Conservation (phyloP, 192 early-diverging fungal genomes). For the Entomortierella beljakovae region DNA sequence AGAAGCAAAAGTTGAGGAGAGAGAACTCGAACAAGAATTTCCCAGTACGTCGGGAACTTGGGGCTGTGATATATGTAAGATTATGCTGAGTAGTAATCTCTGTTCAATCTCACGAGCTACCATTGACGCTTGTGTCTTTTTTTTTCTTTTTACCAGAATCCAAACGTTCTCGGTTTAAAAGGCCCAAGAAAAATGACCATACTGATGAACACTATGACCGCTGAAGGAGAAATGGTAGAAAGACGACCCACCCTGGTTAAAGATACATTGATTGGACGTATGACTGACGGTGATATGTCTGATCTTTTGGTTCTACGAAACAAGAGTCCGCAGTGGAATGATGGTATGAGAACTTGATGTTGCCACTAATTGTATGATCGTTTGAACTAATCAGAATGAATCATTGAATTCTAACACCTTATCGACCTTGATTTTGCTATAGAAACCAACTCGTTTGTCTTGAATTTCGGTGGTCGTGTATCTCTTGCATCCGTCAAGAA, state of each 20-base stretch:
- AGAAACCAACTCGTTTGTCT: slow-evolving; percentile 89
- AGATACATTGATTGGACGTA: slow-evolving; percentile 72
- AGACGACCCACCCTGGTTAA: slow-evolving; percentile 65
- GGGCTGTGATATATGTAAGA: slow-evolving; percentile 81
- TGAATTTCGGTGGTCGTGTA: slow-evolving; percentile 95
- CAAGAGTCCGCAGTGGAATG: slow-evolving; percentile 95
- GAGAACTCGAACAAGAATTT: slow-evolving; percentile 35
- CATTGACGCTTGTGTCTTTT: not conserved
- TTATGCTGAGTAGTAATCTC: no score
- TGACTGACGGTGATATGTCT: slow-evolving; percentile 62
- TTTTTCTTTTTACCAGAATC: slow-evolving; percentile 64
- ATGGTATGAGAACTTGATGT: slow-evolving; percentile 61
- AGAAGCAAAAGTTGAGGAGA: slow-evolving; percentile 8
- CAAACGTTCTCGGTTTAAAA: slow-evolving; percentile 88
- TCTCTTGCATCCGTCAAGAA: slow-evolving; percentile 94
- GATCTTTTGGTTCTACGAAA: slow-evolving; percentile 86
- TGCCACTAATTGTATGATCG: not conserved
- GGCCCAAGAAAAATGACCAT: slow-evolving; percentile 95
- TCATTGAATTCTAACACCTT: no score
- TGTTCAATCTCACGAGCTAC: not conserved
- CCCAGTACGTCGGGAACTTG: slow-evolving; percentile 74
- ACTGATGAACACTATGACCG: slow-evolving; percentile 76
- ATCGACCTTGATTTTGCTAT: slow-evolving; percentile 11
- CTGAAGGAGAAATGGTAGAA: slow-evolving; percentile 66
- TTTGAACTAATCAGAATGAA: no score